Evolutionary conservation across 306 rosid species (phyloP).

Genomic region (Datisca glomerata): DNA sequence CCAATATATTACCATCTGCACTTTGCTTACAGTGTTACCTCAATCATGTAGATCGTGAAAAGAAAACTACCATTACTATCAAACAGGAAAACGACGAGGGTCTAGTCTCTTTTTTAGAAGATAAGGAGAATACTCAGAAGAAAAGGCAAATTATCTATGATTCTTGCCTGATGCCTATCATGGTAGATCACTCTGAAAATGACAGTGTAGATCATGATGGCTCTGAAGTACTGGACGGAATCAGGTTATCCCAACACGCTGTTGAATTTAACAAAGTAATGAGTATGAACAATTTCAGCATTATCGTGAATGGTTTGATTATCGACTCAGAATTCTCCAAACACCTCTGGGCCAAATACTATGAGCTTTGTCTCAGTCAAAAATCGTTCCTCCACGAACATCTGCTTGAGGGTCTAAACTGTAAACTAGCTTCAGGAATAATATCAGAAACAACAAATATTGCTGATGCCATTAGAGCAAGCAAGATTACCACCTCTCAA

Average conservation of each 20-base stretch:
- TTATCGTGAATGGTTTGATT: constrained; percentile 27
- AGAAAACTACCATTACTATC: not conserved
- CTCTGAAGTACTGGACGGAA: constrained; percentile 19
- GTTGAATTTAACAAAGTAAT: constrained; percentile 26
- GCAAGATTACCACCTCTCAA: constrained; percentile 26
- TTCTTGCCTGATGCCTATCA: constrained; percentile 1
- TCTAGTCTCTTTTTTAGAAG: constrained; percentile 8
- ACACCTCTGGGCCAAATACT: constrained; percentile 26
- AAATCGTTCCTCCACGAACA: constrained; percentile 38
- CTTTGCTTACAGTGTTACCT: not conserved
- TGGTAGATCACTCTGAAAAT: constrained; percentile 15
- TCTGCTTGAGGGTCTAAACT: constrained; percentile 39
- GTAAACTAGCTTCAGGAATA: constrained; percentile 30
- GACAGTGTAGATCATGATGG: constrained; percentile 14
- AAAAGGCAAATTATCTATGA: not conserved
- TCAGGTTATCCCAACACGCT: constrained; percentile 18
- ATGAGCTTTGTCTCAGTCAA: constrained; percentile 46
- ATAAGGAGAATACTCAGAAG: constrained; percentile 8
- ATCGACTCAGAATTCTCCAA: constrained; percentile 33
- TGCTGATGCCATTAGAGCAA: constrained; percentile 44
- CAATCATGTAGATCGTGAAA: constrained; percentile 9
- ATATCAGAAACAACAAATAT: constrained; percentile 39
- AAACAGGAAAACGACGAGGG: constrained; percentile 8
- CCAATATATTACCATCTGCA: no score
- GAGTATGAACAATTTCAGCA: constrained; percentile 25